A percentile compares a stretch with the other conserved stretches of the same genome.
These are phyloP conservation scores for Scleromitrula shiraiana DNA, from an alignment of 2,329 filamentous ascomycete genomes.

Conservation along the genomic window DNA sequence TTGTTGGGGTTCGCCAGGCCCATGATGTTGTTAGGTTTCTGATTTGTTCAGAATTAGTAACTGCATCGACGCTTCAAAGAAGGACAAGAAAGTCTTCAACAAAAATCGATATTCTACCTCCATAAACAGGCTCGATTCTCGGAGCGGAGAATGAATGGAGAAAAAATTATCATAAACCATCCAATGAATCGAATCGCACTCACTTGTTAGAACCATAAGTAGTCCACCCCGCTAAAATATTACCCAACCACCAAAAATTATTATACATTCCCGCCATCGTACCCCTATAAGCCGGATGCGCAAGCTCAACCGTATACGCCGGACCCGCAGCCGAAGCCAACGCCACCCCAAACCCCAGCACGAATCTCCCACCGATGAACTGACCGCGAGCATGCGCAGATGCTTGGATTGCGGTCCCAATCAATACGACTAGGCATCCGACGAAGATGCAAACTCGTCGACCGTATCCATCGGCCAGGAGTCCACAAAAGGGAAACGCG, in stretches of 20 bases:
- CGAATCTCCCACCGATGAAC: conserved; percentile 50
- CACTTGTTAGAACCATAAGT: too few relatives aligned
- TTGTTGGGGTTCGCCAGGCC: conserved; percentile 52
- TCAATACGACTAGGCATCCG: conserved; percentile 36
- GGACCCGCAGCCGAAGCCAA: conserved; percentile 40
- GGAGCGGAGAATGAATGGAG: too few relatives aligned
- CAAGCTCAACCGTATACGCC: conserved; percentile 40
- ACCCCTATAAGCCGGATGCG: conserved; percentile 39
- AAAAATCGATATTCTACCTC: conserved; percentile 46
- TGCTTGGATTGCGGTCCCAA: conserved; percentile 40
- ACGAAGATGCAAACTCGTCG: conserved; percentile 40
- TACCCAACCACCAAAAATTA: conserved; percentile 5
- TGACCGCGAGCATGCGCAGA: conserved; percentile 31
- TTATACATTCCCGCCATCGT: conserved; percentile 27
- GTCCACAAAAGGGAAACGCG: conserved; percentile 40
- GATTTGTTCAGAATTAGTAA: too few relatives aligned
- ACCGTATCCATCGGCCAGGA: conserved; percentile 39
- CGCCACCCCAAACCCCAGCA: conserved; percentile 50
- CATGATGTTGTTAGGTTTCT: background rate
- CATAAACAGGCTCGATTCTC: too few relatives aligned
- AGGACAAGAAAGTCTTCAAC: too few relatives aligned
- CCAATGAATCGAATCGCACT: too few relatives aligned
- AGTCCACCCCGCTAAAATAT: too few relatives aligned
- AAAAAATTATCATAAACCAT: too few relatives aligned
- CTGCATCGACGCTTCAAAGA: too few relatives aligned